phyloP scores from a whole-genome alignment of 768 basidiomycete species.

The Cyclocybe cylindracea region DNA sequence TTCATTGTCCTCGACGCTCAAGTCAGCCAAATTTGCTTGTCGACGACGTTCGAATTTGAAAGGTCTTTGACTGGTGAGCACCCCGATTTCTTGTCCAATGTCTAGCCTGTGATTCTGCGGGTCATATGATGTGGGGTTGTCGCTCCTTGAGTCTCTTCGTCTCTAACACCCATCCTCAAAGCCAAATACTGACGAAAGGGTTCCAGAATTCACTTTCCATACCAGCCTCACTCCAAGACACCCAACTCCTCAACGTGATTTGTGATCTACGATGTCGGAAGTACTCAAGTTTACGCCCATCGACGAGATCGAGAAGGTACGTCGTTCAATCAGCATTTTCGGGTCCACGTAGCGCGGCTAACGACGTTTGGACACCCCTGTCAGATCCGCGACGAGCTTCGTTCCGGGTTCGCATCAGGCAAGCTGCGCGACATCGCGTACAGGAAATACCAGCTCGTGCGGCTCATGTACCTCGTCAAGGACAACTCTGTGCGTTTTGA shows the following conservation, averaged over 20 bases:
- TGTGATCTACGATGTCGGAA: conserved; percentile 6
- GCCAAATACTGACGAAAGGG: too few species aligned
- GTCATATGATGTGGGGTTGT: too few species aligned
- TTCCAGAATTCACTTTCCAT: too few species aligned
- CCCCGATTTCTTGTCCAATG: too few species aligned
- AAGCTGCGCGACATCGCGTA: conserved; percentile 67
- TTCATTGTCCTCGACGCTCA: too few species aligned
- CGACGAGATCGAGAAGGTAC: conserved; percentile 53
- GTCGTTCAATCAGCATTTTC: conserved; percentile 6
- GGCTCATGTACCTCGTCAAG: conserved; percentile 70
- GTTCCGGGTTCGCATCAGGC: conserved; percentile 60
- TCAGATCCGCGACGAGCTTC: conserved; percentile 60
- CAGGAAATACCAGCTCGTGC: conserved; percentile 76
- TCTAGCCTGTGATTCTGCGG: too few species aligned
- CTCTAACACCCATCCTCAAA: too few species aligned
- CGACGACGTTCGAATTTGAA: too few species aligned
- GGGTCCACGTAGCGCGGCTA: not conserved
- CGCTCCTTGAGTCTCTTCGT: too few species aligned
- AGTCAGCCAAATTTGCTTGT: too few species aligned
- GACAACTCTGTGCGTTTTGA: conserved; percentile 69
- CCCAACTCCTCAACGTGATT: not conserved
- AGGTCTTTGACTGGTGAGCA: too few species aligned
- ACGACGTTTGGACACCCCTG: not conserved
- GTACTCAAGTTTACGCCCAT: conserved; percentile 47
- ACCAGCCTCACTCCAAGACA: not conserved